Conservation (phyloP, 164 flowering plant genomes). For the Magnolia officinalis region DNA sequence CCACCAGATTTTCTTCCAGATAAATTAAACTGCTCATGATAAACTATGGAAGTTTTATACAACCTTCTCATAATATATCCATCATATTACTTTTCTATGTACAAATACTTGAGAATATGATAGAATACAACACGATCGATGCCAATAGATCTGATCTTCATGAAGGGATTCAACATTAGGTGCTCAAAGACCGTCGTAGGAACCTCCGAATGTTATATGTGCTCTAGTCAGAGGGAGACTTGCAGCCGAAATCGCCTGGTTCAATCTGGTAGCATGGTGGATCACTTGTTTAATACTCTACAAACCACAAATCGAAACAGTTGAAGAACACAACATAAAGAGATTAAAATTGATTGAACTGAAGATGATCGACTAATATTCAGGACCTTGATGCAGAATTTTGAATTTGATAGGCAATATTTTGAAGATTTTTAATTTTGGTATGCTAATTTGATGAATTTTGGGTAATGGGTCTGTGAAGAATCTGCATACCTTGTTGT, state of each 20-base stretch:
- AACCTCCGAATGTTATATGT: slow-evolving; percentile 50
- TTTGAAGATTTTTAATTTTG: neutral
- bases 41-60: neutral
- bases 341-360: neutral
- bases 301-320: slow-evolving; percentile 6
- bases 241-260: slow-evolving; percentile 47
- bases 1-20: neutral
- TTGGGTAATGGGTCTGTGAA: neutral
- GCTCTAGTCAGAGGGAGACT: slow-evolving; percentile 48
- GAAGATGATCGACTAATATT: neutral
- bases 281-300: slow-evolving; percentile 63
- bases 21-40: neutral
- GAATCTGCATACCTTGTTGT: slow-evolving; percentile 45
- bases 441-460: neutral
- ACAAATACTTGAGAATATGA: neutral
- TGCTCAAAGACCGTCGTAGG: slow-evolving; percentile 36
- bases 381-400: neutral
- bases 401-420: neutral
- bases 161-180: neutral
- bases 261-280: slow-evolving; percentile 41
- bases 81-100: neutral
- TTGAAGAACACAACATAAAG: neutral
- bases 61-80: neutral
- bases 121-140: neutral
- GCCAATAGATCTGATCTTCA: neutral